These are phyloP conservation scores for Alternaria solani DNA, from an alignment of 2,329 filamentous ascomycete genomes.

Conservation along the genomic window DNA sequence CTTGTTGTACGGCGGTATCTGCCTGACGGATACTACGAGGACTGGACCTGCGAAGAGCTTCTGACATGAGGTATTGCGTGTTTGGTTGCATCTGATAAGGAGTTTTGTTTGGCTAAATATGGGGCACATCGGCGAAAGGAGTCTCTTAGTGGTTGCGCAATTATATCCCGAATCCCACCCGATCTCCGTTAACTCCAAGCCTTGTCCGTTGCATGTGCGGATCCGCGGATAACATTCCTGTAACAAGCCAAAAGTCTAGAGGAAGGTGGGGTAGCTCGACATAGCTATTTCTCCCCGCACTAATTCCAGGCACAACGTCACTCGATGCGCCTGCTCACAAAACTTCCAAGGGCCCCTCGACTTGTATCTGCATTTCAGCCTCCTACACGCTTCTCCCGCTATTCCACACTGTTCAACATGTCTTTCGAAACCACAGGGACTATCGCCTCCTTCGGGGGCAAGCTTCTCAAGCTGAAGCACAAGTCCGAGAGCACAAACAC, in stretches of 20 bases:
- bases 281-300: slow-evolving; percentile 41
- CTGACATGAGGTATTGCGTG: slow-evolving; percentile 54
- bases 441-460: slow-evolving; percentile 91
- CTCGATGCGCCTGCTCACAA: slow-evolving; percentile 32
- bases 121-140: slow-evolving; percentile 46
- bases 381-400: slow-evolving; percentile 19
- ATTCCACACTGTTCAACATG: slow-evolving; percentile 52
- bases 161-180: slow-evolving; percentile 47
- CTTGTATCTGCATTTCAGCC: slow-evolving; percentile 19
- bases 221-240: slow-evolving; percentile 45
- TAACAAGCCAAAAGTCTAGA: slow-evolving; percentile 34
- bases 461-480: slow-evolving; percentile 93
- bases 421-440: slow-evolving; percentile 87
- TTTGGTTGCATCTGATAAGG: slow-evolving; percentile 44
- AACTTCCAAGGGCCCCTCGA: slow-evolving; percentile 30
- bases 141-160: slow-evolving; percentile 37
- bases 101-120: slow-evolving; percentile 43
- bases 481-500: slow-evolving; percentile 79
- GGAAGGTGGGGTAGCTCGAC: slow-evolving; percentile 42
- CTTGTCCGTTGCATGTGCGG: slow-evolving; percentile 37
- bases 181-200: slow-evolving; percentile 38
- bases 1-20: slow-evolving; percentile 94
- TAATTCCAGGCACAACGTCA: slow-evolving; percentile 44
- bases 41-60: slow-evolving; percentile 98
- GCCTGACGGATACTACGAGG: slow-evolving; percentile 98